Base-by-base conservation (phyloP, 2,329 filamentous ascomycete genomes). In the Fusarium poae region DNA sequence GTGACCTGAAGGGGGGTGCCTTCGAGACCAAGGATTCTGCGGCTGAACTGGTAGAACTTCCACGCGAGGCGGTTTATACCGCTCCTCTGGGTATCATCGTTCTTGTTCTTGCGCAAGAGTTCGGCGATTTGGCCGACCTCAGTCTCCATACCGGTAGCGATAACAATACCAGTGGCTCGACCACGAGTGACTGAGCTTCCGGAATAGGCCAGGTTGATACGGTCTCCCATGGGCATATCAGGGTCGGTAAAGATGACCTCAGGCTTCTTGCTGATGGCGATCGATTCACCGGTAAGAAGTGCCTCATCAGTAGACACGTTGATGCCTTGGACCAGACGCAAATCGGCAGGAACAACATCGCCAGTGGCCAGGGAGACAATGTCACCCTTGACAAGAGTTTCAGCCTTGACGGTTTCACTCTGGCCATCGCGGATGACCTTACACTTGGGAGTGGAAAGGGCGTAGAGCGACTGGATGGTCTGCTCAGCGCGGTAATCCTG, bases 1-100 rank as follows among this genome's bases (percentile, higher is more conserved):
- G 92, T 95, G 70, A 91, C 90, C 80, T 97, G 93, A 45, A 97
- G 83, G 1, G 94, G 94, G 2, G 94, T 97, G 50, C 93, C 93
- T 56, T 92, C 85, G 4, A 90, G 78, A 57, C 88, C 90, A 43
- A 92, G 84, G 63, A 92, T 83, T 68, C 85, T 84, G 45, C 85
- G 83, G 55, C 77, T 61, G 51, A 79, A 80, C 58, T 80, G 79
- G 62, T 81, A 81, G 65, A 78, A 79, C 59, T 81, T 81, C 72
- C 82, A 81, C 67, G 82, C 74, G 30, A 80, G 77, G 45, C 81
- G 77, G 70, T 76, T 77, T 48, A 87, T 81, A 72, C 87, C 80
- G 46, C 78, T 76, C 46, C 76, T 76, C 39, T 76, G 74, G 15
- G 74, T 68, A 43, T 80, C 83, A 72, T 78, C 84, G 76, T 74